Evolutionary conservation across 2,329 filamentous ascomycete genomes (phyloP), one percentile per base, ranked within the genome.

Genomic region (Ophiostoma australiae): DNA sequence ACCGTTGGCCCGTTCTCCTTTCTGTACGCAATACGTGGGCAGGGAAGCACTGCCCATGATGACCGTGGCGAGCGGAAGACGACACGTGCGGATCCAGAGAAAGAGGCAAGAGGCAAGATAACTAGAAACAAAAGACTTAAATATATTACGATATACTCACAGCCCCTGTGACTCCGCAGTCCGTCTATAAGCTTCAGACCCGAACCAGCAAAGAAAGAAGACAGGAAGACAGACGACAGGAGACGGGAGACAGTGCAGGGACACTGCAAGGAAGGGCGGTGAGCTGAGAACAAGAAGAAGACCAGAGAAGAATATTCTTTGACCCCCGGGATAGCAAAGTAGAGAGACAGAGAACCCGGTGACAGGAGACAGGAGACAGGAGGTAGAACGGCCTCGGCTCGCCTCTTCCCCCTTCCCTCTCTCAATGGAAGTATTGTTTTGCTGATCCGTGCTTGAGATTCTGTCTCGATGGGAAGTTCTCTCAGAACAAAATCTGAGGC

Each of bases 61-160:
- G 23, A 39, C 1, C 33, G 27, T 71, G 67, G 68, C 65, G 55
- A 70, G 66, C 35, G 17, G 41, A 48, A 70, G 48, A 70, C 68
- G 23, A 70, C 63, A 41, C 31, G 17, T 61, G 65, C 39, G 39
- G 20, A 68, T 33, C 48, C 35, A 61, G 17, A 41, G 10, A 41
- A 41, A 33, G 23, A 61, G 15, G 7, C 23, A 44, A 35, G 67
- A 67, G 37, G 31, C 11, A 67, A 33, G 15, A 27, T 13, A 17
- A n/a, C 31, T 67, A 27, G 10, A 20, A 55, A 33, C 6, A 68
- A 55, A 27, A 55, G 3, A 67, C 61, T 13, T 55, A 63, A 61
- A 33, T 20, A 63, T 4, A 65, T 10, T 35, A 63, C 15, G 39
- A 37, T 17, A 20, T 35, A 37, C 17, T 6, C 23, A 4, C 61